Evolutionary conservation across 108 stramenopile genomes (phyloP), one percentile per base, ranked within the genome.

Genomic region (Nitzschia putrida): DNA sequence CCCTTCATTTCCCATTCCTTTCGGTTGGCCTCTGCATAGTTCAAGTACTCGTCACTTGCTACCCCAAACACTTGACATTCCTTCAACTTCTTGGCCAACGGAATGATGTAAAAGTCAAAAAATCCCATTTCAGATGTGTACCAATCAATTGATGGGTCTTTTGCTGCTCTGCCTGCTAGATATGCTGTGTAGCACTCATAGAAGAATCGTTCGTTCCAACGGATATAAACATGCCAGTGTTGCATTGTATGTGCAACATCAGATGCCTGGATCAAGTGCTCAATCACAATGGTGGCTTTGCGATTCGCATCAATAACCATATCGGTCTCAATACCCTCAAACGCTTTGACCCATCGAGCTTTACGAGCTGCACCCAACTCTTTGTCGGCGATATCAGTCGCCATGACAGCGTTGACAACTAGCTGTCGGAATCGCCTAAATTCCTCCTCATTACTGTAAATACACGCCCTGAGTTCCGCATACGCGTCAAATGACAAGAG

Each of bases 171-270:
- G 47, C 78, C 73, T 13, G 53, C 73, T n/a, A 42, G 29, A 52
- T 69, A 61, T 11, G 68, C 78, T 49, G 59, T 16, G 14, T 56
- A 76, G 18, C 71, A 57, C 53, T 80, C 79, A 20, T 61, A 23
- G 64, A 72, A 80, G 47, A 80, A 63, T 20, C 55, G 69, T 37
- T 53, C 65, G 42, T 80, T 80, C 79, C 79, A 80, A 21, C 64
- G 71, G 18, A 64, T 29, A 26, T 76, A 80, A 9, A 73, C 70
- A 10, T 61, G 58, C 70, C 70, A 80, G 52, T 76, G 69, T 53
- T 80, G 79, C 75, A 80, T 80, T 7, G 79, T 76, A 43, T 80
- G 79, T 13, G 79, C 63, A 29, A 80, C 73, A 72, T 80, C 79
- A 8, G 78, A 59, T 26, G 74, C 78, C 51, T 73, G 72, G 21